Percentiles rank a stretch among this genome's conserved stretches.
These are phyloP conservation scores for Calocybe gangraenosa DNA, from an alignment of 768 basidiomycete species.

Conservation along the genomic window DNA sequence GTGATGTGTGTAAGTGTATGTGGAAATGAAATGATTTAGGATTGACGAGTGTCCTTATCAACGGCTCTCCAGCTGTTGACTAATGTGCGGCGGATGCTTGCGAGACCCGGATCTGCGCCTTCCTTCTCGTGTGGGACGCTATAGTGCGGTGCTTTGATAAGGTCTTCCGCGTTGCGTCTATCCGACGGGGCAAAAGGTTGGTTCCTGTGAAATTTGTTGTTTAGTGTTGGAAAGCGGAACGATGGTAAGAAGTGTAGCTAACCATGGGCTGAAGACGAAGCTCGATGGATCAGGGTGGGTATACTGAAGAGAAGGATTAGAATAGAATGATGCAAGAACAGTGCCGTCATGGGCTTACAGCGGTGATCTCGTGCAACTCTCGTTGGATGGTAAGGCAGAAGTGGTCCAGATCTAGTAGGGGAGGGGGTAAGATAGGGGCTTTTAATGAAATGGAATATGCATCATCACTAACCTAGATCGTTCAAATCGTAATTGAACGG, in stretches of 20 bases:
- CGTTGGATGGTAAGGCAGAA: conserved; percentile 66
- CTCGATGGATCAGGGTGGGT: conserved; percentile 45
- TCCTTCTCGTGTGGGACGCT: conserved; percentile 10
- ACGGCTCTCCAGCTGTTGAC: conserved; percentile 19
- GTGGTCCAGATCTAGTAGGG: conserved; percentile 49
- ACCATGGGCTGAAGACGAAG: conserved; percentile 50
- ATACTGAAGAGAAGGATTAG: conserved; percentile 34
- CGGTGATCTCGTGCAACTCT: conserved; percentile 70
- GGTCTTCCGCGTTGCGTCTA: conserved; percentile 50
- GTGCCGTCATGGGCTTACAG: conserved; percentile 43
- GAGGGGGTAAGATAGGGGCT: conserved; percentile 10
- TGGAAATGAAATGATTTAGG: neutral
- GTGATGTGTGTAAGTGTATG: too few species aligned
- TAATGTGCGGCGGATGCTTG: conserved; percentile 15
- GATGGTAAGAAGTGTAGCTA: conserved; percentile 1
- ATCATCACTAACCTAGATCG: conserved; percentile 45
- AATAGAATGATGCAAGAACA: neutral
- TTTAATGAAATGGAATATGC: neutral
- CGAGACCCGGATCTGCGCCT: conserved; percentile 13
- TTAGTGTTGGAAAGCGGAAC: neutral
- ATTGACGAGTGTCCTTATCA: conserved; percentile 12
- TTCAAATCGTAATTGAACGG: conserved; percentile 67
- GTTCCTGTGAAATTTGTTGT: conserved; percentile 32
- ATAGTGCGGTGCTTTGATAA: conserved; percentile 24
- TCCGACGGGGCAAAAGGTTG: conserved; percentile 71